Conservation (phyloP, 371 early-diverging fungal genomes). For the Capillidium heterosporum region DNA sequence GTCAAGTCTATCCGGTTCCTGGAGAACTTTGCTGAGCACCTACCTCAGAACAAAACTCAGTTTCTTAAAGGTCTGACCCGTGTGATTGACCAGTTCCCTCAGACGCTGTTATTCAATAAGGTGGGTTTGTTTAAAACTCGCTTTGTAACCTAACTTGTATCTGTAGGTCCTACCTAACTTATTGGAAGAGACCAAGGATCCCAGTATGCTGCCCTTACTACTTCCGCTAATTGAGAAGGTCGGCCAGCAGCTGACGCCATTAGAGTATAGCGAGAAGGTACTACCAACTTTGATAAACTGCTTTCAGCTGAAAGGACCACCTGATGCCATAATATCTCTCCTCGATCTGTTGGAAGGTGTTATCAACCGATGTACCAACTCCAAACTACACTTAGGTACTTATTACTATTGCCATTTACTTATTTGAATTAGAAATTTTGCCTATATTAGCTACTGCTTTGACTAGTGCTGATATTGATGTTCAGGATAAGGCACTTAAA, state of each 20-base stretch:
- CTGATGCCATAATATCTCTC: slow-evolving; percentile 38
- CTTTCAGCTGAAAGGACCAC: slow-evolving; percentile 34
- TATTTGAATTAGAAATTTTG: slow-evolving; percentile 30
- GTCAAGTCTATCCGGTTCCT: slow-evolving; percentile 63
- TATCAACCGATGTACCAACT: neutral
- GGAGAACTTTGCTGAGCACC: slow-evolving; percentile 59
- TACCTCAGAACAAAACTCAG: slow-evolving; percentile 51
- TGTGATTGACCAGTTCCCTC: slow-evolving; percentile 53
- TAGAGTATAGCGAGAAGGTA: slow-evolving; percentile 41
- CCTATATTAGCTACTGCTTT: slow-evolving; percentile 17
- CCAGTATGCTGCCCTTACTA: slow-evolving; percentile 41
- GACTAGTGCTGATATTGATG: slow-evolving; percentile 28
- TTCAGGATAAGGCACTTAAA: slow-evolving; percentile 61
- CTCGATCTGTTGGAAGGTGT: slow-evolving; percentile 34
- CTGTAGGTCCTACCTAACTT: slow-evolving; percentile 45
- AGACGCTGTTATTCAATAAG: slow-evolving; percentile 41
- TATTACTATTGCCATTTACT: slow-evolving; percentile 38
- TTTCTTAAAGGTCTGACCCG: slow-evolving; percentile 59
- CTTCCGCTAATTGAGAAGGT: slow-evolving; percentile 50
- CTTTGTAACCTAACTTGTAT: neutral
- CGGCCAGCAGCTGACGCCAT: slow-evolving; percentile 28
- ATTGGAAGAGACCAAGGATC: slow-evolving; percentile 55
- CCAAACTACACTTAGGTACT: neutral
- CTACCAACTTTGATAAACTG: slow-evolving; percentile 43
- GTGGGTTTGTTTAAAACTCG: slow-evolving; percentile 11